Evolutionary conservation across 768 basidiomycete species (phyloP).

Genomic region (Scleroderma bovista): DNA sequence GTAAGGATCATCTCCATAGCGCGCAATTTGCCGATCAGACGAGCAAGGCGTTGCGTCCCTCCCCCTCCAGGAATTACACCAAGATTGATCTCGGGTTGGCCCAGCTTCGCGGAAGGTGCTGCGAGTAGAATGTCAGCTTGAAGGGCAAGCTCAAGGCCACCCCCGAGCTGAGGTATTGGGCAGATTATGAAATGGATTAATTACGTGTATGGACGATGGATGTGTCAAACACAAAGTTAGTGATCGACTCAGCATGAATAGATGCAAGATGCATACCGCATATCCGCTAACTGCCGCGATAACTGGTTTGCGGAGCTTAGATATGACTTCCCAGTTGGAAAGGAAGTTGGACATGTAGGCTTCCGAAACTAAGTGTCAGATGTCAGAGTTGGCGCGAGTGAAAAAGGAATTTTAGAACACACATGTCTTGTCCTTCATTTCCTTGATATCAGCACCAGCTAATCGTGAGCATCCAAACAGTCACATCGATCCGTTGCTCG

Average conservation of each 20-base stretch:
- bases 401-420: constrained; percentile 21
- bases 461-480: not conserved
- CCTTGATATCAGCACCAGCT: constrained; percentile 99
- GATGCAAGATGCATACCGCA: constrained; percentile 50
- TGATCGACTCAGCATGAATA: not conserved
- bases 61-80: constrained; percentile 95
- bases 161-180: constrained; percentile 86
- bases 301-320: constrained; percentile 80
- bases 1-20: constrained; percentile 94
- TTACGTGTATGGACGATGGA: constrained; percentile 3
- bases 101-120: constrained; percentile 85
- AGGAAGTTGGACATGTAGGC: constrained; percentile 85
- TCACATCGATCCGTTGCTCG: not conserved
- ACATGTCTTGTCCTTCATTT: constrained; percentile 98
- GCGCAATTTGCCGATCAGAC: constrained; percentile 83
- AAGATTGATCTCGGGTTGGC: constrained; percentile 94
- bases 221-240: too few species aligned
- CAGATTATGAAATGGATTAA: too few species aligned
- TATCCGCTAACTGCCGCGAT: constrained; percentile 96
- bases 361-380: constrained; percentile 57
- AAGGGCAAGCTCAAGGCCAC: constrained; percentile 94
- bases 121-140: constrained; percentile 96
- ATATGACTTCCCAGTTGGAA: constrained; percentile 74
- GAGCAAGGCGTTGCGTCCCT: constrained; percentile 86
- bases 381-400: not conserved